These are phyloP conservation scores for Puccinia coronata DNA, from an alignment of 1,284 basidiomycete species.

Conservation along the genomic window DNA sequence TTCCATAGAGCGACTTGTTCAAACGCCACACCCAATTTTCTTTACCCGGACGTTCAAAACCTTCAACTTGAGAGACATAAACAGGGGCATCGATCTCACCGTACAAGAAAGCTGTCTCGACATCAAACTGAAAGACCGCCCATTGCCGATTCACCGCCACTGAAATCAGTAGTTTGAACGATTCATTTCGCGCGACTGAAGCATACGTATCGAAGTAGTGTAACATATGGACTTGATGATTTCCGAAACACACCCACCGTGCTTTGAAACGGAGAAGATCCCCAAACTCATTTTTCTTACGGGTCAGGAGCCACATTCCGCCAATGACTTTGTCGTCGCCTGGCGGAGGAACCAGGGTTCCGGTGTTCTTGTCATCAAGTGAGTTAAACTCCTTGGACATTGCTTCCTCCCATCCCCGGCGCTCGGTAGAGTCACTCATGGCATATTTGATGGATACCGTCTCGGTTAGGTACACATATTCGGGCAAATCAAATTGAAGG, in stretches of 20 bases:
- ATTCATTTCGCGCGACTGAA: no score
- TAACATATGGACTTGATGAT: background rate
- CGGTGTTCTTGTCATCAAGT: background rate
- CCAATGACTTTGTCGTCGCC: constrained; percentile 20
- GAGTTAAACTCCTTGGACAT: constrained; percentile 25
- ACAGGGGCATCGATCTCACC: constrained; percentile 10
- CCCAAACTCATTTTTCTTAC: constrained; percentile 23
- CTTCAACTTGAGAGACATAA: constrained; percentile 11
- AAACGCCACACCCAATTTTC: no score
- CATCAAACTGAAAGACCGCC: constrained; percentile 21
- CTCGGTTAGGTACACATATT: no score
- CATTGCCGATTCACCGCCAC: background rate
- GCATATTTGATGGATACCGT: no score
- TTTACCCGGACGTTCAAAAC: background rate
- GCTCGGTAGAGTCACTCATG: no score
- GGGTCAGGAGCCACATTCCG: constrained; percentile 9
- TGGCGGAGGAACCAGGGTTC: constrained; percentile 2
- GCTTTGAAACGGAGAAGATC: constrained; percentile 3
- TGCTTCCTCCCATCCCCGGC: background rate
- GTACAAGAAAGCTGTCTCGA: constrained; percentile 14
- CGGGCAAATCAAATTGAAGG: no score
- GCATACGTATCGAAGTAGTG: no score
- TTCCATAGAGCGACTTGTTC: background rate
- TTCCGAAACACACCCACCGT: constrained; percentile 33
- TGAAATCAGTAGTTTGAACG: no score